Conservation (phyloP, 2,329 filamentous ascomycete species). For the Neonectria coccinea region DNA sequence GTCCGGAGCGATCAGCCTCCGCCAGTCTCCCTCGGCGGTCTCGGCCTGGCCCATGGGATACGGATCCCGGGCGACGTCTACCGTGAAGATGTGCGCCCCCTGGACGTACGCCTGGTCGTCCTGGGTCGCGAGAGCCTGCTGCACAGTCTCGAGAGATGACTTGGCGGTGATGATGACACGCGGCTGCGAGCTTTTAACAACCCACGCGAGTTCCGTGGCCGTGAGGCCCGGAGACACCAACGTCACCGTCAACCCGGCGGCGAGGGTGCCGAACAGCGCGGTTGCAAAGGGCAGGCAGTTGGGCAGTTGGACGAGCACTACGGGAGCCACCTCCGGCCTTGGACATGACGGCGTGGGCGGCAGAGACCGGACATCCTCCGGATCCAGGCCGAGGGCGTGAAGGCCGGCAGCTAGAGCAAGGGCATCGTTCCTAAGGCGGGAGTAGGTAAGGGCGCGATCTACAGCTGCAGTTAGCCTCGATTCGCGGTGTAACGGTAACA, state of each 20-base stretch:
- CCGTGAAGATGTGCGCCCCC: slow-evolving; percentile 70
- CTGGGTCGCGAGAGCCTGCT: slow-evolving; percentile 50
- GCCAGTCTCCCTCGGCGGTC: slow-evolving; percentile 64
- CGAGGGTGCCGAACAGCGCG: slow-evolving; percentile 52
- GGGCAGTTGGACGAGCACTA: slow-evolving; percentile 57
- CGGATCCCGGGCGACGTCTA: slow-evolving; percentile 49
- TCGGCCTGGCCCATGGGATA: slow-evolving; percentile 47
- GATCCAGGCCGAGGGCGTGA: slow-evolving; percentile 51
- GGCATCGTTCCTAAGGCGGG: slow-evolving; percentile 50
- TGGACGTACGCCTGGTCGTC: slow-evolving; percentile 49
- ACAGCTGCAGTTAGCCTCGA: neutral
- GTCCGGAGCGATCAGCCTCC: slow-evolving; percentile 65
- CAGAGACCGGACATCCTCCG: slow-evolving; percentile 49
- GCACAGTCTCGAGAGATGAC: slow-evolving; percentile 48
- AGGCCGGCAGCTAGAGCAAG: slow-evolving; percentile 53
- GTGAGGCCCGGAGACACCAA: slow-evolving; percentile 56
- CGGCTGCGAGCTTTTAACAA: slow-evolving; percentile 55
- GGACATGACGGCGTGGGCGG: slow-evolving; percentile 55
- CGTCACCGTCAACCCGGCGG: slow-evolving; percentile 55
- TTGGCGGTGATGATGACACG: slow-evolving; percentile 53
- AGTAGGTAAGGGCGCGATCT: slow-evolving; percentile 54
- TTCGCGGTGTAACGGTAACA: neutral
- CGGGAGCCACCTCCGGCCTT: slow-evolving; percentile 53
- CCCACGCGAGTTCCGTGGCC: slow-evolving; percentile 54
- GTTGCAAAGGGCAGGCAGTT: slow-evolving; percentile 56